Conservation (phyloP, 2,329 filamentous ascomycete species). For the Chalaropsis thielavioides region DNA sequence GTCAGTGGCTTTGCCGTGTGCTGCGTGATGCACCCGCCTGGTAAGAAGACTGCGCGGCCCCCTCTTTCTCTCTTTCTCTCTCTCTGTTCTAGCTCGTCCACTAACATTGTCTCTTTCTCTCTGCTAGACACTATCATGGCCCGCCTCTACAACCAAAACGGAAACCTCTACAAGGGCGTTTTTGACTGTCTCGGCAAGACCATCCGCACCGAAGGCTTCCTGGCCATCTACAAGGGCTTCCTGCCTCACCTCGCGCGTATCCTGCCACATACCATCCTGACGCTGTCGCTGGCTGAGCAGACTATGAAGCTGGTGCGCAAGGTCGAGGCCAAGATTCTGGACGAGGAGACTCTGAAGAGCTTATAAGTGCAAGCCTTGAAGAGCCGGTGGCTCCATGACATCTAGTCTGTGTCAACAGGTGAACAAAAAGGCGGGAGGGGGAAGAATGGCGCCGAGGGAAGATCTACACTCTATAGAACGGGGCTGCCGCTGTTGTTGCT, state of each 20-base stretch:
- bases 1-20: constrained; percentile 92
- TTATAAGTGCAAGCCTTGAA: constrained; percentile 19
- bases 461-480: not conserved
- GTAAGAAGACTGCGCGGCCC: constrained; percentile 32
- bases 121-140: constrained; percentile 82
- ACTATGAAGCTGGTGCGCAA: constrained; percentile 83
- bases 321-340: constrained; percentile 49
- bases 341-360: constrained; percentile 26
- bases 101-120: not conserved
- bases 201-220: constrained; percentile 72
- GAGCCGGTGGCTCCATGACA: not conserved
- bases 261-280: constrained; percentile 87
- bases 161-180: constrained; percentile 86
- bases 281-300: constrained; percentile 85
- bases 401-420: not conserved
- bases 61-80: not conserved
- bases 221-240: constrained; percentile 97
- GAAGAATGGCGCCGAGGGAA: not conserved
- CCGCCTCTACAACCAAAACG: constrained; percentile 95
- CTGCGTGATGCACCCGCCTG: constrained; percentile 93
- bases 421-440: not conserved
- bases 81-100: not conserved
- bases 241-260: constrained; percentile 89
- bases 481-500: not conserved
- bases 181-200: constrained; percentile 89